A percentile compares a stretch with the other conserved stretches of the same genome.
Evolutionary conservation across 2,329 filamentous ascomycete genomes (phyloP).

Genomic region (Cladophialophora yegresii): DNA sequence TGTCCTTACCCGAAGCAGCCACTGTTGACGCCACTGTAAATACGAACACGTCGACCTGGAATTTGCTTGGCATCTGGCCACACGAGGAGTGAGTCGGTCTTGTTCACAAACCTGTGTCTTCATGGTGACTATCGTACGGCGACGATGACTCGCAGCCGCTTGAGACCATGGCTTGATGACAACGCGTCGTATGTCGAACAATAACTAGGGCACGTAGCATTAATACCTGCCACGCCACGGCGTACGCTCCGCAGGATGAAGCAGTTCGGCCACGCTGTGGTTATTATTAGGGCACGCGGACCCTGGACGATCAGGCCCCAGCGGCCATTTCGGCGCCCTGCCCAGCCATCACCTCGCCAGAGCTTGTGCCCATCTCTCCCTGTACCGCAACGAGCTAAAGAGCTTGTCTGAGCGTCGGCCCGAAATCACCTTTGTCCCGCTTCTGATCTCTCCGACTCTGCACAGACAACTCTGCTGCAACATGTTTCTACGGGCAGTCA

Average conservation of each 20-base stretch:
- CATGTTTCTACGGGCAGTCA: neutral
- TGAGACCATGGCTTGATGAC: no score
- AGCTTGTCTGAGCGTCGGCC: neutral
- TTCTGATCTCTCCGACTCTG: no score
- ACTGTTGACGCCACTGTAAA: conserved; percentile 1
- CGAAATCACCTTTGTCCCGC: neutral
- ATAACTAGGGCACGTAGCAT: no score
- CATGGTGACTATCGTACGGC: no score
- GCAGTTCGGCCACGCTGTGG: neutral
- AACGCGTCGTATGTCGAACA: no score
- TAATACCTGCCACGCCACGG: no score
- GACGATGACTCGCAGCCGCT: no score
- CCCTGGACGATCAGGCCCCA: no score
- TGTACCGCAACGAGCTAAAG: neutral
- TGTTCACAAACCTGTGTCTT: no score
- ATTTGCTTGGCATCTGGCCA: no score
- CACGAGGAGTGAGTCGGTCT: no score
- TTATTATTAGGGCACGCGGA: neutral
- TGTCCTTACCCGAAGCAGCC: conserved; percentile 5
- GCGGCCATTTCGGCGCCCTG: neutral
- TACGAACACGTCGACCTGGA: neutral
- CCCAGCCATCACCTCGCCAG: neutral
- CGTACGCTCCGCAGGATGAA: no score
- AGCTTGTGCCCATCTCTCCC: neutral
- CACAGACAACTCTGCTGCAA: neutral